These are phyloP conservation scores for Ceratobasidium sp. DNA, from an alignment of 1,284 basidiomycete genomes.

Conservation along the genomic window DNA sequence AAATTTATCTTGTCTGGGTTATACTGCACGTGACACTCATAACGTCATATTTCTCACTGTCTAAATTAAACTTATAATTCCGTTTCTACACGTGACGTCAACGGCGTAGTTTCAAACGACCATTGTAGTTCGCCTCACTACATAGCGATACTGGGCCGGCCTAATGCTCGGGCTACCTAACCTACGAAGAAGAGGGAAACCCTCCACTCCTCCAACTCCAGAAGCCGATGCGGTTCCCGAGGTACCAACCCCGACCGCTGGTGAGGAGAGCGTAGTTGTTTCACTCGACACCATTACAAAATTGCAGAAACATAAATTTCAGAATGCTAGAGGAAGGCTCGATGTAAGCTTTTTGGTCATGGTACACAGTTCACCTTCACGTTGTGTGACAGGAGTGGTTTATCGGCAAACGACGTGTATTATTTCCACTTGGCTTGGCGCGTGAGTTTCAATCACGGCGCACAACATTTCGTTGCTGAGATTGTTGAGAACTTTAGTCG, in stretches of 20 bases:
- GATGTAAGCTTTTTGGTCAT: background rate
- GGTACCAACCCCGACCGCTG: slow-evolving; percentile 17
- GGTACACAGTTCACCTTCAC: background rate
- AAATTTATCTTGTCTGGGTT: no score
- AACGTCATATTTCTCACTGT: no score
- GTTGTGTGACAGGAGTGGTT: slow-evolving; percentile 26
- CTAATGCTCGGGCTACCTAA: background rate
- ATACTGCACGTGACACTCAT: no score
- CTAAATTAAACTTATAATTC: no score
- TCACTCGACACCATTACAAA: slow-evolving; percentile 15
- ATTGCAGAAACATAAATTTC: slow-evolving; percentile 25
- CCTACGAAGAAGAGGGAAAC: background rate
- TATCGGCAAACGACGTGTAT: slow-evolving; percentile 36
- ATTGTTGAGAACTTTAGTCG: slow-evolving; percentile 27
- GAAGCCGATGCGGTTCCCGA: background rate
- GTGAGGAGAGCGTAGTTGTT: slow-evolving; percentile 21
- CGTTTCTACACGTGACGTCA: no score
- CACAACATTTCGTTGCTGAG: background rate
- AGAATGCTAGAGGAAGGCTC: slow-evolving; percentile 6
- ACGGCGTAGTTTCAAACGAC: no score
- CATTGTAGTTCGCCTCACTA: no score
- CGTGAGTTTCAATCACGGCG: slow-evolving; percentile 12
- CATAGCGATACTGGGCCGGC: background rate
- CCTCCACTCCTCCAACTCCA: background rate
- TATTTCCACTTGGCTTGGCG: slow-evolving; percentile 40